Base-by-base conservation (phyloP, 345 rosid species). In the Diplotaxis tenuifolia region DNA sequence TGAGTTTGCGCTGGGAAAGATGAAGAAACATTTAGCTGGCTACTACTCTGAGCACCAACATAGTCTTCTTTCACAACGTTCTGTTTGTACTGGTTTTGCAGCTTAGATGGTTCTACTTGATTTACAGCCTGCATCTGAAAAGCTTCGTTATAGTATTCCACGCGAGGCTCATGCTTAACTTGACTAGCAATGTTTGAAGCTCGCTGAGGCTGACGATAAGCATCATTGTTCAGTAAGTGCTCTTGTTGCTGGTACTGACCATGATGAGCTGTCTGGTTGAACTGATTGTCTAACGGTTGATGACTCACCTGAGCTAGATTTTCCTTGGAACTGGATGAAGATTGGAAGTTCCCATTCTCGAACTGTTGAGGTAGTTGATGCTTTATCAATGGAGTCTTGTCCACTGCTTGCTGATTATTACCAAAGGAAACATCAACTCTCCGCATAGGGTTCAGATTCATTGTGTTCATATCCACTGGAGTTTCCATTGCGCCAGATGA, bases 91-190 rank as follows among this genome's bases (percentile, higher is more conserved):
- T 84, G 92, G 71, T 82, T 88, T 78, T 86, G 92, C 64, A 73
- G 31, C 64, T 84, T 89, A 28, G 88, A 60, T 49, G 82, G 79
- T 78, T 83, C 88, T 67, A 78, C 76, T 65, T 77, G 84, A 32
- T 86, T 90, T 31, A 86, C 40, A 75, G 82, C 79, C 82, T 83
- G 89, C 45, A 83, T 65, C 70, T 77, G 87, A 70, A 87, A 61
- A 73, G 80, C 68, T 67, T 80, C 87, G 45, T 74, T 82, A 67
- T 74, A 83, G 69, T 68, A 84, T 75, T 87, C 92, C 67, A 75
- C 59, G 27, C 77, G 86, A 66, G 92, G 88, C 80, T 90, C 96
- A 62, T 36, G 82, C 89, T 95, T 92, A 64, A 83, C 84, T 76
- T 87, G 92, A 78, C 40, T 63, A 55, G 72, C 76, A 15, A 68